A percentile compares a stretch with the other conserved stretches of the same genome.
Evolutionary conservation across 495 filamentous ascomycete genomes (phyloP).

Genomic region (Cladorrhinum samala): DNA sequence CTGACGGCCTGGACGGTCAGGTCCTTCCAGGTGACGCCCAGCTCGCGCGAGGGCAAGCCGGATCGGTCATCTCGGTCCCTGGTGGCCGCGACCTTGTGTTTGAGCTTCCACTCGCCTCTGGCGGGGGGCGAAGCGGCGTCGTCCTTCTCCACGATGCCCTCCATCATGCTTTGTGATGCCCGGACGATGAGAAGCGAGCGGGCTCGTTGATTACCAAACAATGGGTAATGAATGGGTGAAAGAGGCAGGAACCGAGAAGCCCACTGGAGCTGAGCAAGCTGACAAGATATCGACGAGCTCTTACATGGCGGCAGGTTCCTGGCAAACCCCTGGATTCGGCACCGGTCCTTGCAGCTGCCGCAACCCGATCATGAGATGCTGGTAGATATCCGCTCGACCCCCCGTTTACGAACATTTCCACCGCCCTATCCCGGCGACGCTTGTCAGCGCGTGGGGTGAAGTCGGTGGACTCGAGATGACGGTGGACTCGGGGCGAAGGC

Average conservation of each 20-base stretch:
- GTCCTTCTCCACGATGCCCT: conserved; percentile 24
- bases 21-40: conserved; percentile 55
- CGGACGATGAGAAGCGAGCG: neutral
- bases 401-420: neutral
- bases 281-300: too few relatives aligned
- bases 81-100: conserved; percentile 39
- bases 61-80: conserved; percentile 41
- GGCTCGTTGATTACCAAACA: neutral
- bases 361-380: too few relatives aligned
- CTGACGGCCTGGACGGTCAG: conserved; percentile 51
- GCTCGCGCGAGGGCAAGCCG: conserved; percentile 44
- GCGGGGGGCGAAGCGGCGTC: neutral
- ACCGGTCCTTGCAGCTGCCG: too few relatives aligned
- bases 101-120: conserved; percentile 18
- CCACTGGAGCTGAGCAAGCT: too few relatives aligned
- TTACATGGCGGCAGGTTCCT: too few relatives aligned
- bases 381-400: too few relatives aligned
- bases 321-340: neutral
- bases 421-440: neutral
- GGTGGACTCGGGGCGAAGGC: too few relatives aligned
- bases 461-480: too few relatives aligned
- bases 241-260: neutral
- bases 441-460: too few relatives aligned
- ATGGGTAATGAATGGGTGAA: neutral
- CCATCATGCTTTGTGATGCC: neutral